Conservation (phyloP, 2,329 filamentous ascomycete species). For the Exophiala alcalophila region DNA sequence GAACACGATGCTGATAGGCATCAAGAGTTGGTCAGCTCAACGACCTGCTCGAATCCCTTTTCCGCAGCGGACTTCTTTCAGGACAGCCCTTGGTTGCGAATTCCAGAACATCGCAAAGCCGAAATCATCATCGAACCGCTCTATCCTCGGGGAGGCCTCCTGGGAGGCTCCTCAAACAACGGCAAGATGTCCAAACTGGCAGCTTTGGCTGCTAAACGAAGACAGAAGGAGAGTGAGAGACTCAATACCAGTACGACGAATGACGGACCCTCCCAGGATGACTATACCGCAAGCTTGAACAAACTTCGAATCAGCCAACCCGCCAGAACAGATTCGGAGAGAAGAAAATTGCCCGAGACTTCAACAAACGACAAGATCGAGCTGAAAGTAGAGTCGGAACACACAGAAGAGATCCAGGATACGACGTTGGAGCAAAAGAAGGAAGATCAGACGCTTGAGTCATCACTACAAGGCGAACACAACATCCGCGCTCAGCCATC, state of each 20-base stretch:
- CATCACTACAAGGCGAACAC: constrained; percentile 1
- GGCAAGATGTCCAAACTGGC: constrained; percentile 86
- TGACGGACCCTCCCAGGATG: constrained; percentile 11
- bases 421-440: too few relatives aligned
- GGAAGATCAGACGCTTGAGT: constrained; percentile 1
- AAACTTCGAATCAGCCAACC: constrained; percentile 32
- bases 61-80: constrained; percentile 65
- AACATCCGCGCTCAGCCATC: constrained; percentile 24
- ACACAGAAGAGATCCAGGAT: background rate
- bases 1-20: constrained; percentile 21
- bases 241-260: constrained; percentile 1
- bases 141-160: constrained; percentile 62
- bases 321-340: background rate
- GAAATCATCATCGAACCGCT: constrained; percentile 60
- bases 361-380: background rate
- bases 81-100: constrained; percentile 80
- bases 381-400: too few relatives aligned
- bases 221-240: constrained; percentile 60
- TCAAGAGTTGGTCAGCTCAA: constrained; percentile 15
- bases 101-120: constrained; percentile 64
- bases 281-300: constrained; percentile 25
- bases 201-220: constrained; percentile 82
- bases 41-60: constrained; percentile 34
- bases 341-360: background rate
- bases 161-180: constrained; percentile 69